A percentile compares a stretch with the other conserved stretches of the same genome.
These are phyloP conservation scores for Entamoeba invadens DNA, from an alignment of 208 protist genomes.

Conservation along the genomic window DNA sequence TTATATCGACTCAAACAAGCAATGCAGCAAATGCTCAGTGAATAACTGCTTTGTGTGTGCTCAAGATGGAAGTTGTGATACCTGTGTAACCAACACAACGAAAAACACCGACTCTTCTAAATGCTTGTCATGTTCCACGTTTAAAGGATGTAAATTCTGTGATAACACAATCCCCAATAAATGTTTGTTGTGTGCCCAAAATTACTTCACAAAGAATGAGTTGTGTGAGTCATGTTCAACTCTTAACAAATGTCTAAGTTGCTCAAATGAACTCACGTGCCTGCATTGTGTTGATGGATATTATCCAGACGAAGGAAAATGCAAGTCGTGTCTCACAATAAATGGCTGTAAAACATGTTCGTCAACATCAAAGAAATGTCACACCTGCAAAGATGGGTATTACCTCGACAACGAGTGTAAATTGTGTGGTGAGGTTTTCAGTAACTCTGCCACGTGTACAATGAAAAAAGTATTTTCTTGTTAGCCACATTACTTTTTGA, in stretches of 20 bases:
- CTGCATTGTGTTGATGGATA: background rate
- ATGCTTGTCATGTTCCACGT: background rate
- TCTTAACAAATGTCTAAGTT: too few species aligned
- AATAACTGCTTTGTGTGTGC: background rate
- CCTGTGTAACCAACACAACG: background rate
- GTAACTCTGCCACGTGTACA: background rate
- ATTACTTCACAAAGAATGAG: too few species aligned
- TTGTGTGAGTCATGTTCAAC: too few species aligned
- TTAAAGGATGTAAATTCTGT: background rate
- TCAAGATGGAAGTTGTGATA: background rate
- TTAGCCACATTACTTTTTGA: background rate
- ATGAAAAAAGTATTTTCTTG: background rate
- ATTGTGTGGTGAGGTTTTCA: background rate
- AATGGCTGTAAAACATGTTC: too few species aligned
- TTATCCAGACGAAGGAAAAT: background rate
- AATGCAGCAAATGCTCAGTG: background rate
- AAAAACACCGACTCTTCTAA: background rate
- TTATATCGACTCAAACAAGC: background rate
- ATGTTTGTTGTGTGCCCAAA: background rate
- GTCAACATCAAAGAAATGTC: too few species aligned
- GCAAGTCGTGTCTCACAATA: background rate
- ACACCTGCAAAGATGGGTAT: too few species aligned
- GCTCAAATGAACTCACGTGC: too few species aligned
- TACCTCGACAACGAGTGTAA: background rate
- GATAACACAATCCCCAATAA: background rate